Percentiles rank a stretch among this genome's conserved stretches.
These are phyloP conservation scores for Phyllosticta capitalensis DNA, from an alignment of 2,329 filamentous ascomycete species.

Conservation along the genomic window DNA sequence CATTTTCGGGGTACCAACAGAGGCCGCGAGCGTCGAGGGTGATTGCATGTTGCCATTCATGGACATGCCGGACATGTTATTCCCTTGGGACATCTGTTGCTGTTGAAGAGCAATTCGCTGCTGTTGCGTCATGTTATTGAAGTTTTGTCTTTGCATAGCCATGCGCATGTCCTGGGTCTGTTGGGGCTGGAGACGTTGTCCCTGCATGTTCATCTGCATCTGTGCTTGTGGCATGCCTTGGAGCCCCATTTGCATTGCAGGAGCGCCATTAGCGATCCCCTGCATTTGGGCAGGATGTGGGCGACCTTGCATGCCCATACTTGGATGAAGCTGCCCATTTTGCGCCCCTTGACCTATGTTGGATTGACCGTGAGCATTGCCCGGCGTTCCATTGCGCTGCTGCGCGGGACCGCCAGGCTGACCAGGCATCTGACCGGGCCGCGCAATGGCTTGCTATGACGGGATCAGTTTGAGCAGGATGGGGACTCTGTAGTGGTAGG, in stretches of 20 bases:
- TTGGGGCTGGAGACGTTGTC: slow-evolving; percentile 48
- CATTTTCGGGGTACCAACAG: slow-evolving; percentile 2
- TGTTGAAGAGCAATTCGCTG: slow-evolving; percentile 13
- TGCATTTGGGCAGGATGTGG: neutral
- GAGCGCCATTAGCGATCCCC: slow-evolving; percentile 34
- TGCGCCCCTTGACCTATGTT: slow-evolving; percentile 18
- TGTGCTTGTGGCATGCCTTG: slow-evolving; percentile 54
- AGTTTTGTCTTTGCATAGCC: slow-evolving; percentile 23
- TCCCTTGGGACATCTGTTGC: slow-evolving; percentile 8
- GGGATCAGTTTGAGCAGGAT: neutral
- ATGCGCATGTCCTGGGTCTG: slow-evolving; percentile 28
- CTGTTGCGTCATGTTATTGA: slow-evolving; percentile 22
- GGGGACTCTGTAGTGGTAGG: neutral
- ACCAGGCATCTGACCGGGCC: slow-evolving; percentile 19
- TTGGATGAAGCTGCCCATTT: slow-evolving; percentile 17
- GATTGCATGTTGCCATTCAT: slow-evolving; percentile 5
- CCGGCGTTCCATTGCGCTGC: slow-evolving; percentile 33
- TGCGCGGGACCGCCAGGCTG: slow-evolving; percentile 18
- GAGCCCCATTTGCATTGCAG: slow-evolving; percentile 40
- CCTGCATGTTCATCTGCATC: slow-evolving; percentile 50
- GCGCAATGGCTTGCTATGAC: slow-evolving; percentile 18
- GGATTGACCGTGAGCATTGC: slow-evolving; percentile 23
- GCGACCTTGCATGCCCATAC: slow-evolving; percentile 22
- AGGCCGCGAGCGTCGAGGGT: slow-evolving; percentile 1
- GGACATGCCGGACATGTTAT: slow-evolving; percentile 1